Evolutionary conservation across 352 stramenopile species (phyloP).

Genomic region (Globisporangium rhizosaccharum): DNA sequence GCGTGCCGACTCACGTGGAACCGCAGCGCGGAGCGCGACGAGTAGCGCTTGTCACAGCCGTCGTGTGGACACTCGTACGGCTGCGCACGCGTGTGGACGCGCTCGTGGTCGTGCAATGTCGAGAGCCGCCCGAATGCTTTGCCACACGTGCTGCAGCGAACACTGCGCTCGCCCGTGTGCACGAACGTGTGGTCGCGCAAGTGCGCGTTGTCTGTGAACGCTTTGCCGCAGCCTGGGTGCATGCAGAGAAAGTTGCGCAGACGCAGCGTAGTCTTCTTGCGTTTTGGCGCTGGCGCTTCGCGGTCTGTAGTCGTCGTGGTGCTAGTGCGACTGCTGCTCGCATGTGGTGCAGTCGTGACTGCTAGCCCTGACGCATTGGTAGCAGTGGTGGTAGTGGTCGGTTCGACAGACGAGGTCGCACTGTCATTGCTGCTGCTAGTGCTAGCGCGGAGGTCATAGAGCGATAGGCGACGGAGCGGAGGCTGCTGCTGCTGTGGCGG

Average conservation of each 20-base stretch:
- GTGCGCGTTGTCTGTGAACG: conserved; percentile 65
- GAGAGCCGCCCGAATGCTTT: conserved; percentile 50
- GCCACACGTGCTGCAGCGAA: conserved; percentile 38
- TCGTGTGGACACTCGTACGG: conserved; percentile 40
- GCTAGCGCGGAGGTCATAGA: neutral
- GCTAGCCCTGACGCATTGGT: neutral
- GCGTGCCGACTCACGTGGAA: conserved; percentile 28
- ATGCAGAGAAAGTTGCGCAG: conserved; percentile 70
- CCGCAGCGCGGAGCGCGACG: conserved; percentile 53
- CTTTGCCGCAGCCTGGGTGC: conserved; percentile 61
- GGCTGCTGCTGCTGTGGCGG: neutral
- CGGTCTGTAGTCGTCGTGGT: neutral
- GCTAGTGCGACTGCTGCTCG: conserved; percentile 1
- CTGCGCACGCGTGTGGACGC: conserved; percentile 72
- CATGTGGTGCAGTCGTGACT: neutral
- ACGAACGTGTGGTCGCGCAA: conserved; percentile 65
- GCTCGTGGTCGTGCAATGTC: conserved; percentile 56
- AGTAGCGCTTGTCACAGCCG: conserved; percentile 28
- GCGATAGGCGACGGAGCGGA: neutral
- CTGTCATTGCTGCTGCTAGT: neutral
- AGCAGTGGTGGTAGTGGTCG: neutral
- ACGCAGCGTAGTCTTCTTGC: conserved; percentile 39
- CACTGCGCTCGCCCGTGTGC: conserved; percentile 64
- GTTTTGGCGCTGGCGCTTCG: conserved; percentile 14
- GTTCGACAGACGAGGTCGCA: neutral